These are phyloP conservation scores for Camellia lanceoleosa DNA, from an alignment of 148 eudicot genomes.

Conservation along the genomic window DNA sequence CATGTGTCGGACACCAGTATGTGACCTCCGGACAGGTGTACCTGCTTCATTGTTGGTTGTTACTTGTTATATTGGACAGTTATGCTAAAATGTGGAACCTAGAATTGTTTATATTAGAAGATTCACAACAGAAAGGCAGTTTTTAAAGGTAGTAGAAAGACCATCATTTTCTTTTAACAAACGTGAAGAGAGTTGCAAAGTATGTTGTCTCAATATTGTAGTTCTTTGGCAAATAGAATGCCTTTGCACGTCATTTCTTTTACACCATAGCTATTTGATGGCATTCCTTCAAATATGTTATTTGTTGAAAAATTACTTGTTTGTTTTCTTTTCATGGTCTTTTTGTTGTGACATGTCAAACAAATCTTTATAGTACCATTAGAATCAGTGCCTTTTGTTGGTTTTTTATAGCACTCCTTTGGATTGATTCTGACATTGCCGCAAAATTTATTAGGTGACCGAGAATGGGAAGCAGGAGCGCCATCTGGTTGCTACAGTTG, in stretches of 20 bases:
- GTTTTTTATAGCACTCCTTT: background rate
- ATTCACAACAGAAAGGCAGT: background rate
- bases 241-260: background rate
- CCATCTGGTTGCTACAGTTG: conserved; percentile 52
- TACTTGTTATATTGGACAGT: background rate
- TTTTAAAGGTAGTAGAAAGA: background rate
- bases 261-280: background rate
- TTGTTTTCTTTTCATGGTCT: background rate
- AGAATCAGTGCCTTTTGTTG: background rate
- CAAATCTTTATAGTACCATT: background rate
- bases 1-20: no score
- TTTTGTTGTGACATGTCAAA: background rate
- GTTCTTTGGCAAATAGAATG: background rate
- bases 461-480: conserved; percentile 58
- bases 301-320: background rate
- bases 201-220: background rate
- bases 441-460: conserved; percentile 32
- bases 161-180: background rate
- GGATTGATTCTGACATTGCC: background rate
- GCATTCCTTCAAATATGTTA: background rate
- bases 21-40: no score
- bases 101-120: background rate
- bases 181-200: background rate
- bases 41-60: no score
- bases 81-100: background rate